Evolutionary conservation across 495 filamentous ascomycete species (phyloP).

Genomic region (Neurospora tetraspora): DNA sequence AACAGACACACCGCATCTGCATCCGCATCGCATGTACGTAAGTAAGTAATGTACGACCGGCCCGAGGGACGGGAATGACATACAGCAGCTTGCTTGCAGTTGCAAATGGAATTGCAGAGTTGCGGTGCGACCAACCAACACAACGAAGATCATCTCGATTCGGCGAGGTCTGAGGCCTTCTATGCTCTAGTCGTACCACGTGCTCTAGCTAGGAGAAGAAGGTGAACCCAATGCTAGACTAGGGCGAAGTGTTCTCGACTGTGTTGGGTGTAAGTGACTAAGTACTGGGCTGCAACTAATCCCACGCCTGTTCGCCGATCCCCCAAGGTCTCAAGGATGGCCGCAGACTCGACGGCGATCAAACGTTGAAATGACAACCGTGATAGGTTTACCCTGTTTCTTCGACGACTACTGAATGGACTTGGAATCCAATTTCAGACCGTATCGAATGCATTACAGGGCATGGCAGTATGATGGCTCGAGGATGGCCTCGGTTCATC

Average conservation of each 20-base stretch:
- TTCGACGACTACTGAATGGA: not conserved
- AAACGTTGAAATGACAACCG: not conserved
- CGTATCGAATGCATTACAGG: not conserved
- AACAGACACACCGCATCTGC: not conserved
- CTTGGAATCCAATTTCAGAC: not conserved
- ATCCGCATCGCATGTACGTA: not conserved
- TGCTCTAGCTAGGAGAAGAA: not conserved
- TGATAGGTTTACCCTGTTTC: not conserved
- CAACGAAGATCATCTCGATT: not conserved
- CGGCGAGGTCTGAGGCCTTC: not conserved
- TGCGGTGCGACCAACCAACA: not conserved
- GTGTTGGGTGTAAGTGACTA: not conserved
- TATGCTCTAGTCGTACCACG: not conserved
- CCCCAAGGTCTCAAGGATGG: not conserved
- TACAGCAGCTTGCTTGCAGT: not conserved
- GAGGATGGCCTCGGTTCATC: not conserved
- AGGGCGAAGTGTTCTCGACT: not conserved
- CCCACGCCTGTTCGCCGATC: not conserved
- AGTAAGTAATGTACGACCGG: not conserved
- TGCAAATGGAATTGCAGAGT: not conserved
- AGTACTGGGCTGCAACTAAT: not conserved
- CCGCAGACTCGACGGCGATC: not conserved
- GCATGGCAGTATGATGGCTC: not conserved
- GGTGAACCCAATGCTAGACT: not conserved
- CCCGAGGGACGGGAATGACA: not conserved